These are phyloP conservation scores for Adansonia digitata DNA, from an alignment of 345 rosid genomes.

Conservation along the genomic window DNA sequence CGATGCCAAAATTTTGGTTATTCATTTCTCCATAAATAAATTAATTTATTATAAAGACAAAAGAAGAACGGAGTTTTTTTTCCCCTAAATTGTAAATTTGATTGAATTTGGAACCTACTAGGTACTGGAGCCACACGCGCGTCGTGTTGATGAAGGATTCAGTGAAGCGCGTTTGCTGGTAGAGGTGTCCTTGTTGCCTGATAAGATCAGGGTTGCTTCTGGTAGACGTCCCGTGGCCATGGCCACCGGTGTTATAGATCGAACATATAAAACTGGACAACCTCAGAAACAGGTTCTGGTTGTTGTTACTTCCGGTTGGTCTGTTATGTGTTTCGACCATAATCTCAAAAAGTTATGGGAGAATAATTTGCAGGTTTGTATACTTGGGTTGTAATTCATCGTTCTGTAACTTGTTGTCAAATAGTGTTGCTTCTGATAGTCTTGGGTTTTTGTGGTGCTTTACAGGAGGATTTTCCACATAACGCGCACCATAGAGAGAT, in stretches of 20 bases:
- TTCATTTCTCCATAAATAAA: background rate
- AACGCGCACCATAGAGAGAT: conserved; percentile 89
- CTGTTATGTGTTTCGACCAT: conserved; percentile 95
- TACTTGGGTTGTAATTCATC: background rate
- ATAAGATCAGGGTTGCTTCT: conserved; percentile 72
- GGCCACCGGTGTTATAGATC: conserved; percentile 88
- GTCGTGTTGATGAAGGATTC: conserved; percentile 91
- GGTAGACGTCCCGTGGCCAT: conserved; percentile 93
- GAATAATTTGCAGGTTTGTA: conserved; percentile 69
- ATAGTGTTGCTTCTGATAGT: background rate
- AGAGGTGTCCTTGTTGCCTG: conserved; percentile 69
- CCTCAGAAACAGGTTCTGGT: conserved; percentile 93
- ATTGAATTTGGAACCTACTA: conserved; percentile 17
- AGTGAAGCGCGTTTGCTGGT: conserved; percentile 78
- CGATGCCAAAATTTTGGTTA: conserved; percentile 91
- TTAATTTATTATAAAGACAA: background rate
- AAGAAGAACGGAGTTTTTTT: background rate
- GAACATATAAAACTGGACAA: conserved; percentile 54
- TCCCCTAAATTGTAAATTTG: background rate
- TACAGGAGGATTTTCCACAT: conserved; percentile 88
- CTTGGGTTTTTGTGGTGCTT: background rate
- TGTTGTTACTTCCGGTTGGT: conserved; percentile 95
- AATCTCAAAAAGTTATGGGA: conserved; percentile 96
- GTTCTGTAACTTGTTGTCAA: background rate
- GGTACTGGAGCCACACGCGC: conserved; percentile 81